Conservation (phyloP, 2,329 filamentous ascomycete species). For the Aphanoascus verrucosus region DNA sequence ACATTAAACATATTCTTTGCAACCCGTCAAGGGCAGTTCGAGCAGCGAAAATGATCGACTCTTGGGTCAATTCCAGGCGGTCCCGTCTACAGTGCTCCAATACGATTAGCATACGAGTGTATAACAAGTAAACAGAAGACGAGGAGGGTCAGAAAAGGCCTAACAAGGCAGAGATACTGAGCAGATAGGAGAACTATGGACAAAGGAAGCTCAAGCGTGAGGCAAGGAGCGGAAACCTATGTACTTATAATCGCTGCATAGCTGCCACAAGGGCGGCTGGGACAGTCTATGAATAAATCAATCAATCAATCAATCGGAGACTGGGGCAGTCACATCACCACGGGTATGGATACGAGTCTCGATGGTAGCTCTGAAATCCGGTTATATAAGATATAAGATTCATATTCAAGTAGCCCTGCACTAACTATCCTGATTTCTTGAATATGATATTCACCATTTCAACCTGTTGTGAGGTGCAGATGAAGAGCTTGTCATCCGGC, state of each 20-base stretch:
- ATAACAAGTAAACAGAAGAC: conserved; percentile 20
- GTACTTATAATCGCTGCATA: too few species aligned
- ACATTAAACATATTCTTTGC: conserved; percentile 26
- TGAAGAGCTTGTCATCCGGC: too few species aligned
- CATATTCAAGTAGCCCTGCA: too few species aligned
- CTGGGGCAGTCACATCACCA: too few species aligned
- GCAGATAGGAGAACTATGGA: conserved; percentile 18
- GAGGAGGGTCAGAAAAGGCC: conserved; percentile 19
- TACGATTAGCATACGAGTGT: conserved; percentile 13
- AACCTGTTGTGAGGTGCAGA: too few species aligned
- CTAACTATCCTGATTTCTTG: too few species aligned
- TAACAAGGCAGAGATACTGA: conserved; percentile 21
- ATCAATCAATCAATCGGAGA: conserved; percentile 5
- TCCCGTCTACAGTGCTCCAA: conserved; percentile 20
- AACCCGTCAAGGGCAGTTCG: conserved; percentile 22
- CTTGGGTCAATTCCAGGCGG: conserved; percentile 20
- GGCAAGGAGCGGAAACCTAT: too few species aligned
- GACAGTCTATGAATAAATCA: conserved; percentile 1
- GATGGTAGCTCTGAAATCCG: too few species aligned
- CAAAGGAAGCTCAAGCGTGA: conserved; percentile 8
- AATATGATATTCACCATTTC: too few species aligned
- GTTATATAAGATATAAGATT: too few species aligned
- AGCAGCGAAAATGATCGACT: conserved; percentile 26
- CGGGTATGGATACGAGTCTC: too few species aligned
- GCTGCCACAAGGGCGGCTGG: conserved; percentile 5